Percentiles rank a stretch among this genome's conserved stretches.
Conservation (phyloP, 768 basidiomycete species). For the Suillus subluteus region DNA sequence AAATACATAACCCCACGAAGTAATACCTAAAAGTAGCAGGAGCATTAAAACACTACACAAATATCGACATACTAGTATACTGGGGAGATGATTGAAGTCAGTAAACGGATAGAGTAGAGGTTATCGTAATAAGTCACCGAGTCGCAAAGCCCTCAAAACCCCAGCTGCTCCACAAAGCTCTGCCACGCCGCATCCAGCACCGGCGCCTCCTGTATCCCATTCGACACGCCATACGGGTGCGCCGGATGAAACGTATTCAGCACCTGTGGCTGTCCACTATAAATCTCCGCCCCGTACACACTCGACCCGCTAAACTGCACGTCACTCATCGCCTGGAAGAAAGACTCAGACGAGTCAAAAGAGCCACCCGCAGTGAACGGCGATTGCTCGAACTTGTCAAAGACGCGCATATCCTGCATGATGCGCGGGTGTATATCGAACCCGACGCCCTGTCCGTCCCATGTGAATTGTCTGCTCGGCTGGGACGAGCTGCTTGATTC, state of each 20-base stretch:
- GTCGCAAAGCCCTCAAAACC: slow-evolving; percentile 38
- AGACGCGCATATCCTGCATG: slow-evolving; percentile 53
- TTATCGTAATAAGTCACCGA: background rate
- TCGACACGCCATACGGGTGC: slow-evolving; percentile 13
- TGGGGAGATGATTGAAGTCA: background rate
- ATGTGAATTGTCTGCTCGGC: slow-evolving; percentile 6
- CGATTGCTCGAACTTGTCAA: slow-evolving; percentile 39
- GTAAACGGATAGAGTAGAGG: background rate
- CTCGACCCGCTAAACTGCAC: slow-evolving; percentile 31
- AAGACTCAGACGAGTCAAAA: slow-evolving; percentile 34
- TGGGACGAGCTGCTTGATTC: slow-evolving; percentile 21
- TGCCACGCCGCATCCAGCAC: slow-evolving; percentile 67
- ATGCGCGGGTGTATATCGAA: slow-evolving; percentile 40
- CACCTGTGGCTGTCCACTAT: slow-evolving; percentile 15
- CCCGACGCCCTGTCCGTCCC: slow-evolving; percentile 8
- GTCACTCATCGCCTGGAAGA: slow-evolving; percentile 34
- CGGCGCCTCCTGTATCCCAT: slow-evolving; percentile 29
- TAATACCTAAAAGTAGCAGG: background rate
- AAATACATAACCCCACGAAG: background rate
- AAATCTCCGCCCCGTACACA: slow-evolving; percentile 20
- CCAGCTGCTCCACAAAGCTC: slow-evolving; percentile 70
- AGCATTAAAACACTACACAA: too few species aligned
- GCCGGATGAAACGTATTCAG: slow-evolving; percentile 23
- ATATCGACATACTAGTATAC: too few species aligned
- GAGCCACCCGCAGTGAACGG: slow-evolving; percentile 21